These are phyloP conservation scores for Syncephalastrum monosporum DNA, from an alignment of 371 early-diverging fungal species.

Conservation along the genomic window DNA sequence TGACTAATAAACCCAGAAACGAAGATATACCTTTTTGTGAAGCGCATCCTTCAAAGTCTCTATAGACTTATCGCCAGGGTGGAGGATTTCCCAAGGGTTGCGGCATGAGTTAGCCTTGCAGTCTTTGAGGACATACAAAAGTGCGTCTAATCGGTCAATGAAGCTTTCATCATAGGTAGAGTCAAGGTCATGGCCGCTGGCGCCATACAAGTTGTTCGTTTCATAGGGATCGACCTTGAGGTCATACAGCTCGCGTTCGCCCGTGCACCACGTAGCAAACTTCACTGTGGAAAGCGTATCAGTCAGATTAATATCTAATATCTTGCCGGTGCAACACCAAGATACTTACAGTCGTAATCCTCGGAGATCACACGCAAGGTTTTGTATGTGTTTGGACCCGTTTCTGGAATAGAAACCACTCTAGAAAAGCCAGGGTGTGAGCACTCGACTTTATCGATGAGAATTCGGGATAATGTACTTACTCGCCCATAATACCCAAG, in stretches of 20 bases:
- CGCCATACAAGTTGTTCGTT: constrained; percentile 44
- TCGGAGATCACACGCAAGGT: constrained; percentile 56
- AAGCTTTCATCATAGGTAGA: constrained; percentile 16
- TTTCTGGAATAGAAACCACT: not conserved
- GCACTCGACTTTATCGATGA: not conserved
- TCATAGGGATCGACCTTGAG: constrained; percentile 61
- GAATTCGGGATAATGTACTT: constrained; percentile 3
- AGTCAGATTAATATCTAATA: not conserved
- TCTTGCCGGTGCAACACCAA: too few species aligned
- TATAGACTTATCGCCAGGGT: constrained; percentile 29
- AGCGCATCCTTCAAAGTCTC: constrained; percentile 34
- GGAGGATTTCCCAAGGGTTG: constrained; percentile 59
- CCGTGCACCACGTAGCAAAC: constrained; percentile 66
- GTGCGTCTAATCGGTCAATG: constrained; percentile 58
- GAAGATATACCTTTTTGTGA: constrained; percentile 18
- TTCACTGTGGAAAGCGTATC: constrained; percentile 24
- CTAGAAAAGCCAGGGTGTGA: not conserved
- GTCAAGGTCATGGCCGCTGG: not conserved
- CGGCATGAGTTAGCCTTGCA: constrained; percentile 60
- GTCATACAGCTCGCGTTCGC: constrained; percentile 62
- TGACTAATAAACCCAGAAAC: not conserved
- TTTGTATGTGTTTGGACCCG: constrained; percentile 54
- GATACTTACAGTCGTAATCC: constrained; percentile 43
- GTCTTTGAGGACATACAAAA: constrained; percentile 50
- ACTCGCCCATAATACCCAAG: constrained; percentile 28